Percentiles rank a stretch among this genome's conserved stretches.
phyloP scores from a whole-genome alignment of 1,284 basidiomycete species.

The Lignosus rhinocerotis region DNA sequence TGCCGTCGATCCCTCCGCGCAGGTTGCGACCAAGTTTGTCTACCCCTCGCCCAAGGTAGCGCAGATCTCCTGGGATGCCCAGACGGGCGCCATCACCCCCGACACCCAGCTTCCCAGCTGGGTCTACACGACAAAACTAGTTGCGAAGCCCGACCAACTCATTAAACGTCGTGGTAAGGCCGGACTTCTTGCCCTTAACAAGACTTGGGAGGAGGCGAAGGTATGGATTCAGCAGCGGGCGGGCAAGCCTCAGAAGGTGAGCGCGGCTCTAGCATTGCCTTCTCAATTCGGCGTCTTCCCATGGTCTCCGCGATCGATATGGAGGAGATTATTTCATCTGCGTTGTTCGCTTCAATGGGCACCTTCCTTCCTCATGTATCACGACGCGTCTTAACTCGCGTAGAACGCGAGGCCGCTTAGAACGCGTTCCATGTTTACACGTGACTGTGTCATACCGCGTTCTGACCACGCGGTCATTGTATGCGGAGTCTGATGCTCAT shows the following conservation, averaged over 20 bases:
- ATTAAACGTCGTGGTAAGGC: slow-evolving; percentile 99
- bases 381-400: slow-evolving; percentile 21
- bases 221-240: slow-evolving; percentile 90
- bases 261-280: slow-evolving; percentile 20
- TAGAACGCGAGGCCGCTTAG: slow-evolving; percentile 16
- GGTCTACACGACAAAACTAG: slow-evolving; percentile 89
- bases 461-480: slow-evolving; percentile 3
- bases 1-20: slow-evolving; percentile 50
- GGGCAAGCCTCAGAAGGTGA: slow-evolving; percentile 90
- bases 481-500: slow-evolving; percentile 3
- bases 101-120: slow-evolving; percentile 77
- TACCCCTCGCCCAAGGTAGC: slow-evolving; percentile 74
- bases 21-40: slow-evolving; percentile 60
- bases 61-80: slow-evolving; percentile 87
- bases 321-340: slow-evolving; percentile 2
- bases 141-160: slow-evolving; percentile 95
- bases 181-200: slow-evolving; percentile 93
- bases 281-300: slow-evolving; percentile 18
- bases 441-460: slow-evolving; percentile 13
- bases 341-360: neutral
- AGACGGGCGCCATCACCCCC: slow-evolving; percentile 79
- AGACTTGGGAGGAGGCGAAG: slow-evolving; percentile 84
- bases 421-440: slow-evolving; percentile 15
- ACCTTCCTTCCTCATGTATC: slow-evolving; percentile 5
- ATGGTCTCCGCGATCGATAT: slow-evolving; percentile 7